Evolutionary conservation across 2,329 filamentous ascomycete genomes (phyloP).

Genomic region (Thielaviopsis punctulata): DNA sequence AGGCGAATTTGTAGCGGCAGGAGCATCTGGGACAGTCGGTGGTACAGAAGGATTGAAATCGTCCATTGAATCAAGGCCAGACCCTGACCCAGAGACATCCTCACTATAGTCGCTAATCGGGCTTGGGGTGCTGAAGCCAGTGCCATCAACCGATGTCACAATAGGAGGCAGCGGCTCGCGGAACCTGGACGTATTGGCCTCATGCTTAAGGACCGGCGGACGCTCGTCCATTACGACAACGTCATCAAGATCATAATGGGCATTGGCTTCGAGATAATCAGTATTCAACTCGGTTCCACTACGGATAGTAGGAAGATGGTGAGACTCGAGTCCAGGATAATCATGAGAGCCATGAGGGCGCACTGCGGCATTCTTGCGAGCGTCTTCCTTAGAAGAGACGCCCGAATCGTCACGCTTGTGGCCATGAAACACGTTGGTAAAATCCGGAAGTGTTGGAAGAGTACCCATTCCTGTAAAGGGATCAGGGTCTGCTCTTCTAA

Average conservation of each 20-base stretch:
- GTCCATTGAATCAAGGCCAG: slow-evolving; percentile 5
- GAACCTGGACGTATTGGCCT: slow-evolving; percentile 38
- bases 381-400: not conserved
- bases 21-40: not conserved
- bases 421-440: not conserved
- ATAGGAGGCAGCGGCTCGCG: slow-evolving; percentile 53
- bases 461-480: slow-evolving; percentile 5
- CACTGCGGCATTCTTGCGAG: not conserved
- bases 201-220: slow-evolving; percentile 18
- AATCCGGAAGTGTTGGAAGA: not conserved
- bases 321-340: not conserved
- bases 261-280: slow-evolving; percentile 18
- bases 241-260: slow-evolving; percentile 2
- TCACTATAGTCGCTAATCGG: slow-evolving; percentile 20
- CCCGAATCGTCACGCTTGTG: not conserved
- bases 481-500: slow-evolving; percentile 2
- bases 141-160: slow-evolving; percentile 51
- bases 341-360: slow-evolving; percentile 26
- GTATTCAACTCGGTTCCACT: slow-evolving; percentile 12
- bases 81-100: slow-evolving; percentile 9
- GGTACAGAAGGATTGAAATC: not conserved
- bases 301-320: slow-evolving; percentile 12
- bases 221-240: slow-evolving; percentile 2
- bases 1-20: not conserved
- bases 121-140: slow-evolving; percentile 28